Conservation (phyloP, 2,329 filamentous ascomycete genomes). For the Conoideocrella luteorostrata region DNA sequence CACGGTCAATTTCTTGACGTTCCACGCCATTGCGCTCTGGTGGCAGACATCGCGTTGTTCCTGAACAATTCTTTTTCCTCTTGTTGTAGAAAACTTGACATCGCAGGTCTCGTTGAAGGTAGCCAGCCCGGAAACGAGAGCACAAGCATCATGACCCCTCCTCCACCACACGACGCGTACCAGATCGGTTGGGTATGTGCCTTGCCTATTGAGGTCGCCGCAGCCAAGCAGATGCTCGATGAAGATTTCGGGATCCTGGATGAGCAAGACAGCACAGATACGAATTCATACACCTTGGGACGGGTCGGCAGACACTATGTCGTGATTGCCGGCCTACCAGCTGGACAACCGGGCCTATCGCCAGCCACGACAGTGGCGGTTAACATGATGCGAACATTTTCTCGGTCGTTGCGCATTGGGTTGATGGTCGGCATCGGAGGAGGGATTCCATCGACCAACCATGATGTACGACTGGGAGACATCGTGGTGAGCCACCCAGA, state of each 20-base stretch:
- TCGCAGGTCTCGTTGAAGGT: not conserved
- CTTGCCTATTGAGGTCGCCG: not conserved
- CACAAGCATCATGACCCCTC: not conserved
- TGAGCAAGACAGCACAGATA: not conserved
- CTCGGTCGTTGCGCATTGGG: not conserved
- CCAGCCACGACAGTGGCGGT: not conserved
- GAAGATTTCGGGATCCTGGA: not conserved
- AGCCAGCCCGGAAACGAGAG: not conserved
- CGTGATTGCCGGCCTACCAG: not conserved
- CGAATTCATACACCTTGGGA: not conserved
- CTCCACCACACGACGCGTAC: too few relatives aligned
- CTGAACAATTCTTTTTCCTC: not conserved
- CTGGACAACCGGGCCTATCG: not conserved
- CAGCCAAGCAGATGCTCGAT: not conserved
- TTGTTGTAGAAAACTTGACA: not conserved
- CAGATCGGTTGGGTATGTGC: not conserved
- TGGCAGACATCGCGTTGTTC: not conserved
- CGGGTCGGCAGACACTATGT: not conserved
- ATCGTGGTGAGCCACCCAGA: not conserved
- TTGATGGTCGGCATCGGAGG: not conserved
- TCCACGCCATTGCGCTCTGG: not conserved
- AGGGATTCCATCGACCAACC: not conserved
- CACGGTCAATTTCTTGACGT: not conserved
- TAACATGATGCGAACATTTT: constrained; percentile 2
- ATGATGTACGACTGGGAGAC: not conserved